A percentile compares a stretch with the other conserved stretches of the same genome.
phyloP scores from a whole-genome alignment of 108 stramenopile species.

The Heterococcus sp. region DNA sequence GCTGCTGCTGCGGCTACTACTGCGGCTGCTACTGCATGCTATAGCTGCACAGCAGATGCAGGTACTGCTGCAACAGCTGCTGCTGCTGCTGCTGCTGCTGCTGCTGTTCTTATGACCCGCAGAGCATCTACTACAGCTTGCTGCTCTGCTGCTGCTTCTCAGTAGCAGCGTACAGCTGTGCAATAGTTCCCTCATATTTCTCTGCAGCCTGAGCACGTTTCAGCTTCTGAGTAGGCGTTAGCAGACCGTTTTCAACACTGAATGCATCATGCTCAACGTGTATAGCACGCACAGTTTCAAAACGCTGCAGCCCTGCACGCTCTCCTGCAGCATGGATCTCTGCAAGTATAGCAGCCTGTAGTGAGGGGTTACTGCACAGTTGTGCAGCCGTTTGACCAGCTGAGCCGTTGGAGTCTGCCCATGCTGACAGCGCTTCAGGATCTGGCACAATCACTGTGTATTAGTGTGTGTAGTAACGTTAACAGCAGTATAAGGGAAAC shows the following conservation, averaged over 20 bases:
- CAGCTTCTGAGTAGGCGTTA: slow-evolving; percentile 93
- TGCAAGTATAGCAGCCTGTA: slow-evolving; percentile 26
- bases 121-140: neutral
- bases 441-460: no score
- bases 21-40: no score
- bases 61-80: no score
- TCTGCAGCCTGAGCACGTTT: slow-evolving; percentile 75
- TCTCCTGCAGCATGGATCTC: slow-evolving; percentile 7
- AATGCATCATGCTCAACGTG: slow-evolving; percentile 74
- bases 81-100: no score
- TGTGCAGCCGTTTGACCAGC: neutral
- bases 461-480: no score
- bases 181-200: slow-evolving; percentile 72
- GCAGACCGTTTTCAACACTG: slow-evolving; percentile 72
- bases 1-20: no score
- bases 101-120: no score
- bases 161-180: slow-evolving; percentile 70
- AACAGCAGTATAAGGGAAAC: no score
- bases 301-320: slow-evolving; percentile 69
- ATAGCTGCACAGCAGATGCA: no score
- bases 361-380: slow-evolving; percentile 63
- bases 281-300: slow-evolving; percentile 78
- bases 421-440: slow-evolving; percentile 63
- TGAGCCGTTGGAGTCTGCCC: neutral
- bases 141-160: neutral